Evolutionary conservation across 2,329 filamentous ascomycete genomes (phyloP).

Genomic region (Colletotrichum camelliae): DNA sequence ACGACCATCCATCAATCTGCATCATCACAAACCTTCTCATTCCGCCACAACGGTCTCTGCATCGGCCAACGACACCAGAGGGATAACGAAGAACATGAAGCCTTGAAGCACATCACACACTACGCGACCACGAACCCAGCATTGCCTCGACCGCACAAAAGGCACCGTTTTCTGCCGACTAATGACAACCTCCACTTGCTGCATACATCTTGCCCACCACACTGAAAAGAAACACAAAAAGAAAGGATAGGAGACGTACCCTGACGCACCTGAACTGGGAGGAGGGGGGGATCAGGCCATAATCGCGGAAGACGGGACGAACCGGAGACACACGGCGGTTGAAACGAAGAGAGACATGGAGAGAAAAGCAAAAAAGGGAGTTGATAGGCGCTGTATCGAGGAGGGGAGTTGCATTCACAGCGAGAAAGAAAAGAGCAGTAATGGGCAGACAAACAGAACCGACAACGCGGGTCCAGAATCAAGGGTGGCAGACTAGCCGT

Average conservation of each 20-base stretch:
- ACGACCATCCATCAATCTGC: constrained; percentile 14
- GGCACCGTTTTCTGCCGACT: not conserved
- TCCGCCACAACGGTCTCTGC: not conserved
- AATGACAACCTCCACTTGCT: not conserved
- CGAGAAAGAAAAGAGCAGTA: constrained; percentile 6
- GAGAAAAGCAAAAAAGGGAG: not conserved
- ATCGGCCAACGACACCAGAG: not conserved
- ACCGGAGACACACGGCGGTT: not conserved
- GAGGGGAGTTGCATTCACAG: not conserved
- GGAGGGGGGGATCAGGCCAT: constrained; percentile 12
- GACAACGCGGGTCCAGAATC: not conserved
- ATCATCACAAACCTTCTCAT: constrained; percentile 11
- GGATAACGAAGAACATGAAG: constrained; percentile 18
- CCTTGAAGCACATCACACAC: not conserved
- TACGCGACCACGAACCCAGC: constrained; percentile 9
- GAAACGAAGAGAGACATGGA: not conserved
- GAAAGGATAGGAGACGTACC: not conserved
- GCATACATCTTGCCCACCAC: not conserved
- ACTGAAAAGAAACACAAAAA: not conserved
- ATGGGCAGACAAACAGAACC: not conserved
- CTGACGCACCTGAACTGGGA: constrained; percentile 14
- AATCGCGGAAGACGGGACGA: constrained; percentile 16
- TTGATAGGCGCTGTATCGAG: not conserved
- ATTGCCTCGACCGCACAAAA: not conserved
- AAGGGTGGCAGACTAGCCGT: not conserved